Evolutionary conservation across 2,329 filamentous ascomycete genomes (phyloP).

Genomic region (Colletotrichum horii): DNA sequence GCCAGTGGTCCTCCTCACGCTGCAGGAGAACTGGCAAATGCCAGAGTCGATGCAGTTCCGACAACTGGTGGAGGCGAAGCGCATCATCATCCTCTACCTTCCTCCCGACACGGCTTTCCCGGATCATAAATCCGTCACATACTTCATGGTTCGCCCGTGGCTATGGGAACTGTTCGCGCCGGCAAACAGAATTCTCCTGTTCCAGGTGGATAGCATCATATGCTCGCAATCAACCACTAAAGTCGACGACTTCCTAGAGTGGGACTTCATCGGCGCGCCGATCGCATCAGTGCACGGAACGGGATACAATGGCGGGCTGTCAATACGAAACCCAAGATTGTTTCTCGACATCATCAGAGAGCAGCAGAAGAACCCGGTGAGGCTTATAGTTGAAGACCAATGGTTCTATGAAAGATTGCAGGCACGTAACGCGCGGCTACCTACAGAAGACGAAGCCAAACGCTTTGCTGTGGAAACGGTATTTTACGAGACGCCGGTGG

Average conservation of each 20-base stretch:
- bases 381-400: conserved; percentile 33
- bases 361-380: conserved; percentile 21
- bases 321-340: conserved; percentile 32
- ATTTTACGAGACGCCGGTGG: conserved; percentile 28
- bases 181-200: conserved; percentile 38
- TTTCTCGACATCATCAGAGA: conserved; percentile 26
- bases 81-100: conserved; percentile 42
- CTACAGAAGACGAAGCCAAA: conserved; percentile 27
- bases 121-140: conserved; percentile 34
- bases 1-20: conserved; percentile 49
- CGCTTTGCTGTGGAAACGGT: conserved; percentile 32
- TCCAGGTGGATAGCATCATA: conserved; percentile 43
- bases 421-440: conserved; percentile 28
- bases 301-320: conserved; percentile 37
- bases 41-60: conserved; percentile 30
- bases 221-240: conserved; percentile 32
- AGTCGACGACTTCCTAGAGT: conserved; percentile 40
- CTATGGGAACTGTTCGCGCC: conserved; percentile 40
- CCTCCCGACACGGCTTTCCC: conserved; percentile 38
- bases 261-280: conserved; percentile 38
- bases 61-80: conserved; percentile 36
- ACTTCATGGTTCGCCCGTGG: conserved; percentile 38
- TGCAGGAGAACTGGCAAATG: conserved; percentile 28
- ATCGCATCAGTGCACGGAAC: conserved; percentile 25
- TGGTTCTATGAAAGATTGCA: conserved; percentile 34